Base-by-base conservation (phyloP, 305 asterid species). In the Petunia hybrid region DNA sequence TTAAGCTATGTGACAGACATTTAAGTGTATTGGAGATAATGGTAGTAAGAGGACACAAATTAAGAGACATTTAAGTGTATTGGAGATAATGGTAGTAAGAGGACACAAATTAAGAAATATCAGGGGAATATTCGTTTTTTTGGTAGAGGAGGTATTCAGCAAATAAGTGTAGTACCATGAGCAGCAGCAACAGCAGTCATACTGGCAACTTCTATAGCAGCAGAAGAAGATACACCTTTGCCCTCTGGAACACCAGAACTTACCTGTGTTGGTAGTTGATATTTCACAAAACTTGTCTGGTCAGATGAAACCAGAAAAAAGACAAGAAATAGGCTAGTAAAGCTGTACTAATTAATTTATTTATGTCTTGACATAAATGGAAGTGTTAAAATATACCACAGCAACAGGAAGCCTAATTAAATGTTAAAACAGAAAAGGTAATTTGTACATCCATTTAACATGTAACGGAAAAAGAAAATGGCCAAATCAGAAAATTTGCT, bases 141-240 rank as follows among this genome's bases (percentile, higher is more conserved):
- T 16, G 69, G 53, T 16, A 13, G 40, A 40, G 66, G 59, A 16
- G 59, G 59, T 31, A 71, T 71, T 48, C 62, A 46, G 71, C 69
- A 16, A 57, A 41, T 9, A 63, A 59, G 42, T 16, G 16, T n/a
- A 31, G 75, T 89, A 92, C 95, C 97, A 75, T 89, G 93, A 84
- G 92, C 87, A 85, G 97, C 93, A 74, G 93, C 97, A 35, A 92
- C 75, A 5, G 92, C 93, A 81, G 95, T 87, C 96, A 91, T 91
- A 65, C 89, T 90, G 78, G 97, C 95, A 59, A 92, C 97, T 88
- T 92, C 97, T 80, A 92, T 65, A 68, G 97, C 88, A 22, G 97
- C 93, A 38, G 97, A 92, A 83, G 97, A 92, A 39, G 97, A 92
- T 80, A 92, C 97, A 65, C 97, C 97, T 89, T 92, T 92, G 56